Evolutionary conservation across 805 yeast genomes (phyloP), one percentile per base, ranked within the genome.

Genomic region (Kluyveromyces aestuarii): DNA sequence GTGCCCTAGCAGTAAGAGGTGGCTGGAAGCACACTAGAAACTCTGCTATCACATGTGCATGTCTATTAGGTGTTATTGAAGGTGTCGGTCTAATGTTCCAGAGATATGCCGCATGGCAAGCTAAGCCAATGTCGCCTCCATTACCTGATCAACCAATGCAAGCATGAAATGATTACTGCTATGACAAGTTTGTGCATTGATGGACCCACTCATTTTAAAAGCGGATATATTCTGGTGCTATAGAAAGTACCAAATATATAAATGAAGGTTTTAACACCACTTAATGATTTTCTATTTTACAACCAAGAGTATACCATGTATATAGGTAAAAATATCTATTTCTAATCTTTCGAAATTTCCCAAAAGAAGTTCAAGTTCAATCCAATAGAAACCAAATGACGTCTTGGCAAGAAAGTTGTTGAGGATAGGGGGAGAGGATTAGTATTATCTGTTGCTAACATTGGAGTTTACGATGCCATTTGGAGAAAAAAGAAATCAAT

Each of bases 61-160:
- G 96, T 76, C 79, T 93, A 58, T 76, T 93, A 64, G 99, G 96
- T 63, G 93, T 88, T 46, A 86, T 93, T 61, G 99, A 93, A 73
- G 99, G 99, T 77, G 97, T 88, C 46, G 98, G 98, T 63, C 80
- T 91, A 77, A 87, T 90, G 81, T 80, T 91, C 77, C 95, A 85
- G 69, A 81, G 97, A 72, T 80, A 81, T 62, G 79, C 85, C 77
- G 96, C 96, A 30, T 78, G 80, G 78, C 83, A 81, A 52, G 89
- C 87, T 64, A 80, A 81, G 58, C 88, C 87, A 30, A 72, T 77
- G 62, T 81, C 82, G 41, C 79, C 80, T 55, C 80, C 81, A 36
- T 59, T 76, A 47, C 81, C 82, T 44, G 81, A 72, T 27, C 70
- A 67, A 56, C 69, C 72, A 40, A 52, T 63, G 52, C 67, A 63